Base-by-base conservation (phyloP, 2,329 filamentous ascomycete species). In the Huntiella decipiens region DNA sequence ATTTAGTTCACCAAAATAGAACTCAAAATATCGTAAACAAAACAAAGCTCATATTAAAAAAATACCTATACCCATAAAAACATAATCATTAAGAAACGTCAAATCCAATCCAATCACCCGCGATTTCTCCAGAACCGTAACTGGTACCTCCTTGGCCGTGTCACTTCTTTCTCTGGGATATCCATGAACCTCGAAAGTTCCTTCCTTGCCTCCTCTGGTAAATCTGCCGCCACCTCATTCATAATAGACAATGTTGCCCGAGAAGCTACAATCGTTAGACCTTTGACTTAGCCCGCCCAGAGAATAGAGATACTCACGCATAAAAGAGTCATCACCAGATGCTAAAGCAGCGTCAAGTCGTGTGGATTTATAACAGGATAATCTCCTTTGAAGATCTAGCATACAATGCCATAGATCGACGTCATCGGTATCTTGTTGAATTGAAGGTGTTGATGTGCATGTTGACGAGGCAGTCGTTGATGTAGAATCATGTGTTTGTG, bases 321-420 rank as follows among this genome's bases (percentile, higher is more conserved):
- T 65, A 15, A 68, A 51, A 42, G 59, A 54, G 7, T 62, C 45
- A 10, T 58, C 62, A 6, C 60, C 54, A 4, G 65, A 60, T 0
- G 63, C 62, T 37, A 61, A 61, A 1, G 66, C 66, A 37, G 68
- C 58, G 42, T 66, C 64, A 54, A 70, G 67, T 31, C 66, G 56
- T 11, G 66, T 64, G 13, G 66, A 70, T 22, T 63, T 66, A 51
- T 70, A 70, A 56, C 66, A 70, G 4, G 63, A 62, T 44, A 66
- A 70, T 4, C 56, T 59, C 50, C 59, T 57, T 54, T 70, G 66
- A 6, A 70, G 57, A 41, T 64, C 60, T 2, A 70, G 58, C 66
- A 70, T 70, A 51, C 66, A 66, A 42, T 57, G 54, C 66, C 66
- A 70, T 3, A 70, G 54, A 38, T 50, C 48, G 8, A 31, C 19